phyloP scores from a whole-genome alignment of 2,329 filamentous ascomycete genomes.

The Cordyceps javanica region DNA sequence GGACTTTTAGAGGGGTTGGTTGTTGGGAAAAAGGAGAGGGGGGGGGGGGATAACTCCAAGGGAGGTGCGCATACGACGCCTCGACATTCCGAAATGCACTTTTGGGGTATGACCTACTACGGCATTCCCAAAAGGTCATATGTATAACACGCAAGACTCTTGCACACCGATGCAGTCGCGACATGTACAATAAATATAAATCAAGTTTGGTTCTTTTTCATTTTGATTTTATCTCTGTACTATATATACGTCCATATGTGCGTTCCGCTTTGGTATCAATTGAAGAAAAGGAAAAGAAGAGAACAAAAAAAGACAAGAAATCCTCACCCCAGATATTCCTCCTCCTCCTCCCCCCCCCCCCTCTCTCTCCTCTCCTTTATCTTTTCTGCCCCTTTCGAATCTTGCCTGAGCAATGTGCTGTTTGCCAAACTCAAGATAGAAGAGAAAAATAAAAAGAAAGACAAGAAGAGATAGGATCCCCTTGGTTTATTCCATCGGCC shows the following conservation, averaged over 20 bases:
- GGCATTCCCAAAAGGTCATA: neutral
- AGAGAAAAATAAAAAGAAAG: neutral
- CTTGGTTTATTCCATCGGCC: neutral
- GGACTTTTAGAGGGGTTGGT: constrained; percentile 72
- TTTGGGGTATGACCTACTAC: no score
- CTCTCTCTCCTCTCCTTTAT: no score
- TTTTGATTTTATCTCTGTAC: neutral
- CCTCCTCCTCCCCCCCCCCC: no score
- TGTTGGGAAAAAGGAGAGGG: neutral
- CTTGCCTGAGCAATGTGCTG: neutral
- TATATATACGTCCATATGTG: constrained; percentile 3
- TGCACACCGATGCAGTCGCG: neutral
- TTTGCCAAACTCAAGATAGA: constrained; percentile 2
- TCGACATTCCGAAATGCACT: no score
- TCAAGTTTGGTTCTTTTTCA: neutral
- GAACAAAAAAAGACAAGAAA: no score
- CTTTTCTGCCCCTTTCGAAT: neutral
- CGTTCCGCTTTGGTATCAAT: constrained; percentile 13
- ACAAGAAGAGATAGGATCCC: constrained; percentile 7
- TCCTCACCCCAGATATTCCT: neutral
- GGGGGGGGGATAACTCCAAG: neutral
- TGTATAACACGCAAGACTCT: neutral
- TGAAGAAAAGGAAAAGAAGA: constrained; percentile 1
- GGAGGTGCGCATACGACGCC: neutral
- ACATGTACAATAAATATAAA: neutral